These are phyloP conservation scores for Lodderomyces theae DNA, from an alignment of 1,139 yeast species.

Conservation along the genomic window DNA sequence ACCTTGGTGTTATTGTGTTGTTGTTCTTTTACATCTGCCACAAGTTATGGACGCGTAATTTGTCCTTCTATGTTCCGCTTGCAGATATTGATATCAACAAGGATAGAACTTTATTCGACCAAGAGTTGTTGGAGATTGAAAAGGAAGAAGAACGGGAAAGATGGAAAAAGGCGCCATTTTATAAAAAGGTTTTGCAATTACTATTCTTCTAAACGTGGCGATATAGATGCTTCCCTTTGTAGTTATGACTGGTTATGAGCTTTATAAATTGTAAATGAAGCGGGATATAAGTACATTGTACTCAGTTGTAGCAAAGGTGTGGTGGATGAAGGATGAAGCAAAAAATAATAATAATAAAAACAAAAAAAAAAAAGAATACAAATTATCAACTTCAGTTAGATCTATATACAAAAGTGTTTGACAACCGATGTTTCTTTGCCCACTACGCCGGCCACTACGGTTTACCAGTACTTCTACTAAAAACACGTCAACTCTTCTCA, in stretches of 20 bases:
- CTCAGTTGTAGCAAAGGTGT: no score
- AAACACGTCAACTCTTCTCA: conserved; percentile 12
- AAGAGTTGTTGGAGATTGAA: conserved; percentile 37
- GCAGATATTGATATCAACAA: conserved; percentile 35
- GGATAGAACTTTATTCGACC: conserved; percentile 37
- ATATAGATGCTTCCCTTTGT: not conserved
- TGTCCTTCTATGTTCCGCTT: conserved; percentile 29
- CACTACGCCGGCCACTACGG: not conserved
- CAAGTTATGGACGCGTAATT: conserved; percentile 32
- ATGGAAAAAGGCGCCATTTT: conserved; percentile 23
- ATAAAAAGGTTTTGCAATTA: conserved; percentile 22
- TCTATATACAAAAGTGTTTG: no score
- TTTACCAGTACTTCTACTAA: conserved; percentile 10
- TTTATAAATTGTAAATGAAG: conserved; percentile 1
- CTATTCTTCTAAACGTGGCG: conserved; percentile 19
- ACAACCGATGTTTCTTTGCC: not conserved
- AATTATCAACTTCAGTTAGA: no score
- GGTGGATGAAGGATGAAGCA: no score
- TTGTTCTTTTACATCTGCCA: conserved; percentile 34
- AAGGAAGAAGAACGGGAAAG: conserved; percentile 32
- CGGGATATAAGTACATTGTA: not conserved
- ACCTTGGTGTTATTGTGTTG: conserved; percentile 37
- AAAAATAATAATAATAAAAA: no score
- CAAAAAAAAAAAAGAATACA: no score
- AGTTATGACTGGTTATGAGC: not conserved